These are phyloP conservation scores for Talaromyces sp. DNA, from an alignment of 2,329 filamentous ascomycete species.

Conservation along the genomic window DNA sequence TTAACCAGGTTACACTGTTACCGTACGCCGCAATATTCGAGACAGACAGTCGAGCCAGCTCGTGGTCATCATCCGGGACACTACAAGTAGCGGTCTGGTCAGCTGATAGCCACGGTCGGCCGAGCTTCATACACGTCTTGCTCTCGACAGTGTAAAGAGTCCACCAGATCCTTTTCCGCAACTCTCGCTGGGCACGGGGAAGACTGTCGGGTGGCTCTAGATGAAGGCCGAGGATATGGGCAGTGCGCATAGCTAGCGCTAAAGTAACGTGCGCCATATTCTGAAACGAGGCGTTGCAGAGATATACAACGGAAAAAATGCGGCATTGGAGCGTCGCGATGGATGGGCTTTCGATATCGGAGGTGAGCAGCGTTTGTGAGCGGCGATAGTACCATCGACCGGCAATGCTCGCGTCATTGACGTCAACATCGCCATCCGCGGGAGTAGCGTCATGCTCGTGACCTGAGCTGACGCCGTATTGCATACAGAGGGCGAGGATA, in stretches of 20 bases:
- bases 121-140: conserved; percentile 43
- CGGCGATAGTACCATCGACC: conserved; percentile 45
- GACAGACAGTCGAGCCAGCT: conserved; percentile 22
- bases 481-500: conserved; percentile 47
- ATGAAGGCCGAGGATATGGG: conserved; percentile 46
- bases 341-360: conserved; percentile 44
- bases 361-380: conserved; percentile 38
- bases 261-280: conserved; percentile 43
- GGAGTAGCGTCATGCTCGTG: conserved; percentile 1
- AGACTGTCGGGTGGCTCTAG: conserved; percentile 37
- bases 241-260: conserved; percentile 39
- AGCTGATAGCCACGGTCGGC: conserved; percentile 38
- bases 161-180: conserved; percentile 51
- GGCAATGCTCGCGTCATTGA: conserved; percentile 35
- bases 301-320: conserved; percentile 40
- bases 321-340: conserved; percentile 46
- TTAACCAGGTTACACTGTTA: conserved; percentile 36
- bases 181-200: conserved; percentile 31
- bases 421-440: conserved; percentile 14
- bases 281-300: conserved; percentile 44
- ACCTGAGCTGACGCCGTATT: conserved; percentile 34
- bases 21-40: conserved; percentile 27
- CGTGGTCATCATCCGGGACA: conserved; percentile 32
- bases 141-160: conserved; percentile 44
- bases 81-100: conserved; percentile 28